phyloP scores from a whole-genome alignment of 1,139 yeast genomes.

The Pichia norvegensis region DNA sequence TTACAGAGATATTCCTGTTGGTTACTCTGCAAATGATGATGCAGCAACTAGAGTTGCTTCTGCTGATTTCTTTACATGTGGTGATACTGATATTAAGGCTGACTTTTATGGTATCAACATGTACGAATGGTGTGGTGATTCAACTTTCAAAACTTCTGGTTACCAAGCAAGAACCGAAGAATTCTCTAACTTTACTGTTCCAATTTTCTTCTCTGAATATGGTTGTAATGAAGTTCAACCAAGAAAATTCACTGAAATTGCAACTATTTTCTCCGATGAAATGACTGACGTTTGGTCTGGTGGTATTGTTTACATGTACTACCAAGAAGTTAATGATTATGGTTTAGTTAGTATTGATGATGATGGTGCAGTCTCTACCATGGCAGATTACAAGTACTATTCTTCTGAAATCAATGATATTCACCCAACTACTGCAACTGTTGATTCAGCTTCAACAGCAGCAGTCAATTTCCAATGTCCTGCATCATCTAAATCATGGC shows the following conservation, averaged over 20 bases:
- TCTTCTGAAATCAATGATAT: conserved; percentile 46
- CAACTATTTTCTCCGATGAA: conserved; percentile 48
- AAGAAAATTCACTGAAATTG: conserved; percentile 67
- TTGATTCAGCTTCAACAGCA: conserved; percentile 39
- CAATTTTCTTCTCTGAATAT: conserved; percentile 72
- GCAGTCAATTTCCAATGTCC: conserved; percentile 46
- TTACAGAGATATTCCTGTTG: conserved; percentile 67
- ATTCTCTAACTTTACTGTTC: conserved; percentile 58
- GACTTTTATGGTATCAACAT: conserved; percentile 92
- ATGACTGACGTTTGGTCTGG: conserved; percentile 84
- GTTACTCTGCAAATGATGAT: conserved; percentile 77
- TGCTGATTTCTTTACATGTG: conserved; percentile 74
- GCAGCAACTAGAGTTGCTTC: conserved; percentile 54
- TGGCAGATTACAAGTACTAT: conserved; percentile 52
- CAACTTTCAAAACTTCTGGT: conserved; percentile 60
- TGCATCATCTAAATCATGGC: conserved; percentile 42
- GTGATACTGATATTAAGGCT: conserved; percentile 55
- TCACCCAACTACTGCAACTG: conserved; percentile 48
- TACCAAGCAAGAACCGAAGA: conserved; percentile 65
- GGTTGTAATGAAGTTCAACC: conserved; percentile 62
- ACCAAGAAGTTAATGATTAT: conserved; percentile 64
- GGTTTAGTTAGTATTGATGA: conserved; percentile 49
- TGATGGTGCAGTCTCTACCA: conserved; percentile 42
- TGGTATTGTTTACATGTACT: conserved; percentile 80
- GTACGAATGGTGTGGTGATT: conserved; percentile 92